phyloP scores from a whole-genome alignment of 352 stramenopile species.

The Phytophthora quininea region DNA sequence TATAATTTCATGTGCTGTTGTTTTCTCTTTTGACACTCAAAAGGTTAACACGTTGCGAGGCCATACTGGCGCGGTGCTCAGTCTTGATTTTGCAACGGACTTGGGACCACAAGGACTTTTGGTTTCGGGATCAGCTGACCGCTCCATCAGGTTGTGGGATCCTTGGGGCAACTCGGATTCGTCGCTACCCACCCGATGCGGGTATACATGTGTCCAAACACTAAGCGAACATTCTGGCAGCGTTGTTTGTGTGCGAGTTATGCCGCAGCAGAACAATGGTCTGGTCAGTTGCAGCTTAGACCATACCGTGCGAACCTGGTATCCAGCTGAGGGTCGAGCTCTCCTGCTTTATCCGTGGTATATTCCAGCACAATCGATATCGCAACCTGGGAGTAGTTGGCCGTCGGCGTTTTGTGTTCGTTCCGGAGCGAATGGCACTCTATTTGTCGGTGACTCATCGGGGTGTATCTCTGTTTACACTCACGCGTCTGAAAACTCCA shows the following conservation, averaged over 20 bases:
- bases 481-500: conserved; percentile 9
- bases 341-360: conserved; percentile 78
- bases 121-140: conserved; percentile 68
- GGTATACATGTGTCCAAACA: conserved; percentile 61
- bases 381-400: conserved; percentile 56
- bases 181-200: conserved; percentile 34
- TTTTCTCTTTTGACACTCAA: not conserved
- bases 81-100: conserved; percentile 49
- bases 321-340: conserved; percentile 54
- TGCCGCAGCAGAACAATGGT: conserved; percentile 50
- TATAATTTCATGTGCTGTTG: not conserved
- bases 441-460: conserved; percentile 72
- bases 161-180: conserved; percentile 56
- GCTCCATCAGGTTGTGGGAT: conserved; percentile 79
- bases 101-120: conserved; percentile 59
- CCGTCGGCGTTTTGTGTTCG: conserved; percentile 63
- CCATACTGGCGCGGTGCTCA: conserved; percentile 55
- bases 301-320: conserved; percentile 74
- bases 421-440: conserved; percentile 41
- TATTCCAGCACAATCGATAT: conserved; percentile 59
- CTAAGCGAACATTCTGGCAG: conserved; percentile 61
- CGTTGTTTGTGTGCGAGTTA: conserved; percentile 53
- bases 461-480: conserved; percentile 69
- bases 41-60: conserved; percentile 58
- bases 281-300: conserved; percentile 80